Conservation (phyloP, 371 early-diverging fungal genomes). For the Zopfochytrium polystomum region DNA sequence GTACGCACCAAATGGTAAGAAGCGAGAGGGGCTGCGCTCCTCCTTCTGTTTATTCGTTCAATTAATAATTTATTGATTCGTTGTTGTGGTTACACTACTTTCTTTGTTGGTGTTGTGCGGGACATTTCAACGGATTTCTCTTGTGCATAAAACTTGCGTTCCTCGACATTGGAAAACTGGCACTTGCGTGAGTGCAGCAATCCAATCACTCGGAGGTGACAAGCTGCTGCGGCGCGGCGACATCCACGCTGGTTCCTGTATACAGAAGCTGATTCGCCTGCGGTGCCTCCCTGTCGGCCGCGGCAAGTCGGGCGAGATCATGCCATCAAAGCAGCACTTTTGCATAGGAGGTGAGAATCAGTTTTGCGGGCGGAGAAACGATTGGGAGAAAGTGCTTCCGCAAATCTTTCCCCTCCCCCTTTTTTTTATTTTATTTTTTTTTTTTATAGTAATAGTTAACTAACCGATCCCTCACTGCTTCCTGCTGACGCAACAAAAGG, state of each 20-base stretch:
- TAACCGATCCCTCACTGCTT: too few relatives aligned
- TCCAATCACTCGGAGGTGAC: conserved; percentile 85
- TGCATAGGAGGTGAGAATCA: conserved; percentile 27
- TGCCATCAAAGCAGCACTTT: conserved; percentile 32
- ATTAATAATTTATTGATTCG: too few relatives aligned
- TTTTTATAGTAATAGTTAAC: not conserved
- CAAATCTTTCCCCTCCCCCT: not conserved
- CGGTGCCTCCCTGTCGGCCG: conserved; percentile 20
- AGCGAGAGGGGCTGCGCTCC: too few relatives aligned
- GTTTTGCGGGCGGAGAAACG: not conserved
- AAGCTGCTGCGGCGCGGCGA: conserved; percentile 88
- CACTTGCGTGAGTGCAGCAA: conserved; percentile 57
- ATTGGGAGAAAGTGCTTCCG: too few relatives aligned
- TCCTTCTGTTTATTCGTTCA: too few relatives aligned
- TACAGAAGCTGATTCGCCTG: conserved; percentile 29
- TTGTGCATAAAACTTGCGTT: too few relatives aligned
- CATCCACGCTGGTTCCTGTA: conserved; percentile 71
- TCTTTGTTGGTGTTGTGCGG: not conserved
- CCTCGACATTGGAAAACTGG: too few relatives aligned
- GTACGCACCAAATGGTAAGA: conserved; percentile 84
- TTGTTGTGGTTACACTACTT: conserved; percentile 1
- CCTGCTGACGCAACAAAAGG: too few relatives aligned
- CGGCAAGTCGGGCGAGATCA: conserved; percentile 9
- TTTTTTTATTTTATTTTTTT: not conserved
- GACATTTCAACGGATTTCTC: not conserved